A percentile compares a stretch with the other conserved stretches of the same genome.
These are phyloP conservation scores for Lipomyces yamanashiensis DNA, from an alignment of 805 yeast species.

Conservation along the genomic window DNA sequence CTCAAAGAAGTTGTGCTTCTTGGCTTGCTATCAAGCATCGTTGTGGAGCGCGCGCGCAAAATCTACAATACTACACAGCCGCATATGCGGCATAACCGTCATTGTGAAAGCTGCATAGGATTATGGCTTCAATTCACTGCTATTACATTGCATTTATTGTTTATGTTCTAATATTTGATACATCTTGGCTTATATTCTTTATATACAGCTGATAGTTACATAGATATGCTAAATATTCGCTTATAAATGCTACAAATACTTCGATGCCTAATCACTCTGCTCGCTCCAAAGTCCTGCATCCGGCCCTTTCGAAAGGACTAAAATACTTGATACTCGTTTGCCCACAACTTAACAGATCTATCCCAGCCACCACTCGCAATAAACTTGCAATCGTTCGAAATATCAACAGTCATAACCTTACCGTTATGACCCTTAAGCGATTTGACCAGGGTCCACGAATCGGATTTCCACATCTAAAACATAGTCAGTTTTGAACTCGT, in stretches of 20 bases:
- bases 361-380: constrained; percentile 84
- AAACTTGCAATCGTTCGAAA: constrained; percentile 49
- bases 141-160: too few relatives aligned
- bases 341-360: constrained; percentile 72
- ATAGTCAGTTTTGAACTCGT: not conserved
- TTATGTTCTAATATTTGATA: too few relatives aligned
- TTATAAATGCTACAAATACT: too few relatives aligned
- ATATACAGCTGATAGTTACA: too few relatives aligned
- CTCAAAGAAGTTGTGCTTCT: too few relatives aligned
- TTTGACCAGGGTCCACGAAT: constrained; percentile 66
- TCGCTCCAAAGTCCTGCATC: not conserved
- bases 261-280: too few relatives aligned
- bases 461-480: constrained; percentile 60
- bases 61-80: not conserved
- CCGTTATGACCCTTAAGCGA: constrained; percentile 65
- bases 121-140: too few relatives aligned
- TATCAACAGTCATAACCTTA: constrained; percentile 72
- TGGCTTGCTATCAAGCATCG: not conserved
- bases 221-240: too few relatives aligned
- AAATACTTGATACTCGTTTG: constrained; percentile 16
- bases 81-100: constrained; percentile 8
- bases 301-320: not conserved
- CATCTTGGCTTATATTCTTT: too few relatives aligned
- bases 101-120: too few relatives aligned
- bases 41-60: not conserved